Conservation (phyloP, 2,329 filamentous ascomycete species). For the Xylariaceae sp. region DNA sequence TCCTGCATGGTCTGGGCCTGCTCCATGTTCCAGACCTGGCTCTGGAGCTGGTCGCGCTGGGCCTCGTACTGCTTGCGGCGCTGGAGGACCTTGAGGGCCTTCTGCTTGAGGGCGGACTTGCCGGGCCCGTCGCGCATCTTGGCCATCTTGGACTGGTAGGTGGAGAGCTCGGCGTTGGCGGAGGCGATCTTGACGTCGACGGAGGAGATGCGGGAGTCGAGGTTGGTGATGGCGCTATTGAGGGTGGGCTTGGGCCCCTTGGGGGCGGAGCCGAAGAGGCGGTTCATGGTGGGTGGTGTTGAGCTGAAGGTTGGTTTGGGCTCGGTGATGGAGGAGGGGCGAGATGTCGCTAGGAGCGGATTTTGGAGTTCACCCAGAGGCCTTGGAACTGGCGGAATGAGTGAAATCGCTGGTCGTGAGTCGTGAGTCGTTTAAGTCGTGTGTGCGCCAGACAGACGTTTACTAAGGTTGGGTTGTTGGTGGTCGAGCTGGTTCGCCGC, state of each 20-base stretch:
- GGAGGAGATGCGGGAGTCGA: constrained; percentile 60
- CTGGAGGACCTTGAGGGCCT: constrained; percentile 90
- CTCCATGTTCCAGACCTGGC: constrained; percentile 99
- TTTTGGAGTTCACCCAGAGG: too few species aligned
- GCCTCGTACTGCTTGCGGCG: constrained; percentile 91
- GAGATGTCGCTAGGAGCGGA: too few species aligned
- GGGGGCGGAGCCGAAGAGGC: constrained; percentile 86
- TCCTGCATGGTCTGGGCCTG: constrained; percentile 98
- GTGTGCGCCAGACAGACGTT: too few species aligned
- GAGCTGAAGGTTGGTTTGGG: constrained; percentile 1
- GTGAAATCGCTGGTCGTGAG: too few species aligned
- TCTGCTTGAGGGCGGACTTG: constrained; percentile 87
- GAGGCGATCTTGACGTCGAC: constrained; percentile 94
- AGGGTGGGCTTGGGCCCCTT: constrained; percentile 83
- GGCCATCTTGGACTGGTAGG: constrained; percentile 80
- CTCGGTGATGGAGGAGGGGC: background rate
- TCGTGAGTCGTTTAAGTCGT: too few species aligned
- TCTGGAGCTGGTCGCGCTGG: constrained; percentile 88
- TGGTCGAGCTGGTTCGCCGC: too few species aligned
- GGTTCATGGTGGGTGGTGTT: constrained; percentile 87
- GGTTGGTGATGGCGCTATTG: constrained; percentile 66
- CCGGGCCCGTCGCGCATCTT: constrained; percentile 96
- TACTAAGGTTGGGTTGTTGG: too few species aligned
- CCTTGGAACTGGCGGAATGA: too few species aligned
- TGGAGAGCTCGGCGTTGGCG: constrained; percentile 82